Conservation (phyloP, 1,139 yeast genomes). For the Saccharomycopsis crataegensis region DNA sequence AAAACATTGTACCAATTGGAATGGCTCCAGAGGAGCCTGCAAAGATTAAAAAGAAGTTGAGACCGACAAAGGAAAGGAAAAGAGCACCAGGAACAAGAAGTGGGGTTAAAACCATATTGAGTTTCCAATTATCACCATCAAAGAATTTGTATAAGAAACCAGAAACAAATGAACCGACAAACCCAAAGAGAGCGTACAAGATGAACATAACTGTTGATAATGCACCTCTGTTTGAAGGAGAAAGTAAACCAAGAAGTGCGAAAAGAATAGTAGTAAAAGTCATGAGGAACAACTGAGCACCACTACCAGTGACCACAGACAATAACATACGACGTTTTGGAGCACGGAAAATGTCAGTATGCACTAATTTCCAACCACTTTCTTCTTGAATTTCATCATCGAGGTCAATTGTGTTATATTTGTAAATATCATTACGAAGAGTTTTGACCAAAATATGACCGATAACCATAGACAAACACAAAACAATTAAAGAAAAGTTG, state of each 20-base stretch:
- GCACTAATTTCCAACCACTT: conserved; percentile 94
- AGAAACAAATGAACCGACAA: conserved; percentile 80
- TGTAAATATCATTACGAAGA: conserved; percentile 75
- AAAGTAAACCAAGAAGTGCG: conserved; percentile 81
- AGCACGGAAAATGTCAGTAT: conserved; percentile 90
- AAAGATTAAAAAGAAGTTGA: conserved; percentile 76
- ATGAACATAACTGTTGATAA: conserved; percentile 85
- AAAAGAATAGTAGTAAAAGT: conserved; percentile 63
- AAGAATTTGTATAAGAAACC: conserved; percentile 79
- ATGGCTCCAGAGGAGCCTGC: conserved; percentile 90
- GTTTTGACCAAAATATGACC: conserved; percentile 76
- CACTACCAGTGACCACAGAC: conserved; percentile 82
- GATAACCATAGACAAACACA: conserved; percentile 70
- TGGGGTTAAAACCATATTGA: conserved; percentile 78
- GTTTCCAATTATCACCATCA: conserved; percentile 90
- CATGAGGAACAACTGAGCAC: conserved; percentile 79
- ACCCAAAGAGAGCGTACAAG: conserved; percentile 70
- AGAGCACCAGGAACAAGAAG: conserved; percentile 73
- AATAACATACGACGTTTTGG: conserved; percentile 67
- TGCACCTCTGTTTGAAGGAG: conserved; percentile 94
- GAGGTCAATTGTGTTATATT: conserved; percentile 65
- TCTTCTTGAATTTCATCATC: conserved; percentile 90
- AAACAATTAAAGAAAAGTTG: conserved; percentile 75
- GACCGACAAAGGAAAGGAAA: conserved; percentile 53
- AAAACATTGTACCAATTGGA: conserved; percentile 84